Base-by-base conservation (phyloP, 805 yeast species). In the Candida nemodendra region DNA sequence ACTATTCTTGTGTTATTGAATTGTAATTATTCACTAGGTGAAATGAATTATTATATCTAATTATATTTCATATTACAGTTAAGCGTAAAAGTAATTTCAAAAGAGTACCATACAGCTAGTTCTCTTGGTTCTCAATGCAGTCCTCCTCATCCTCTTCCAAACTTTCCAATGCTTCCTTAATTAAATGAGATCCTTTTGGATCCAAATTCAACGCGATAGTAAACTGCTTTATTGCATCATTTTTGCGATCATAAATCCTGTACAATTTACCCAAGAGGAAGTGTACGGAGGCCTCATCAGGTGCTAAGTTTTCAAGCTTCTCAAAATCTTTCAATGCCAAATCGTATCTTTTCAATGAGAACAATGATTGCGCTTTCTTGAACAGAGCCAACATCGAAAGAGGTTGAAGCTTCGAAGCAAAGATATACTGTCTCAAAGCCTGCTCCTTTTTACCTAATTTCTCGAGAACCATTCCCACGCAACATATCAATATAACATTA, bases 251-350 rank as follows among this genome's bases (percentile, higher is more conserved):
- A 46, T 83, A 77, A 21, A 82, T 74, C 51, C 81, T 85, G 71
- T 89, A 88, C 38, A 90, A 70, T 54, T 88, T 88, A 9, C 97
- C 99, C 31, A 93, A 67, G 28, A 90, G 65, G 61, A 84, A 88
- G 61, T 91, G 98, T 18, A 91, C 95, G 36, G 87, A 81, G 0
- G 96, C 95, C 58, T 91, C 98, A 59, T 91, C 95, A 0, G 99
- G 97, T 0, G 95, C 96, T 38, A 87, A 63, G 18, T 77, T 74
- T 46, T 76, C 78, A 37, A 93, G 72, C 32, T 72, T 69, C 53
- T 85, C 89, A 56, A 93, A 84, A 56, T 80, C 85, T 26, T 70
- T 72, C 41, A 89, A 65, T 0, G 98, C 95, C 35, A 74, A 78
- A 18, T 76, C 76, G 56, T 78, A 88, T 42, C 78, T 74, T 42